Evolutionary conservation across 805 yeast species (phyloP), one percentile per base, ranked within the genome.

Genomic region (Dipodascopsis uninucleata): DNA sequence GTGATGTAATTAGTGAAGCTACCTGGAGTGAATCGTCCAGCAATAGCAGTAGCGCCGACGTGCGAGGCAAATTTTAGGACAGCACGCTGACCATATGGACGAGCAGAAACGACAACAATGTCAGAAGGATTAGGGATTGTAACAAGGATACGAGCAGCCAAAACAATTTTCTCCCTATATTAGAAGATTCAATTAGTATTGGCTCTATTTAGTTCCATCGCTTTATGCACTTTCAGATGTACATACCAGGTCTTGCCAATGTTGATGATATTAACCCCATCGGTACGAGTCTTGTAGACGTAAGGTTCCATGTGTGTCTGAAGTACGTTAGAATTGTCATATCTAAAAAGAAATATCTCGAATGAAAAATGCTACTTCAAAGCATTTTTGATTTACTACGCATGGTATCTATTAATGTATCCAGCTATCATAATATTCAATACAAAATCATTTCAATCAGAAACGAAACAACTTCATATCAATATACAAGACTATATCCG

Each of bases 21-120:
- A 86, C 99, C 99, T 77, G 99, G 99, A 67, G 98, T 93, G 85
- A 93, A 93, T 81, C 99, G 88, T 78, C 99, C 99, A 66, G 98
- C 99, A 78, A 93, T 90, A 72, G 99, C 89, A 64, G 97, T 90
- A 64, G 98, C 96, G 76, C 97, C 97, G 66, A 97, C 89, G 89
- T 93, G 97, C 66, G 96, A 86, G 71, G 99, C 97, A 71, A 84
- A 93, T 81, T 93, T 93, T 75, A 93, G 83, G 64, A 90, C 99
- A 70, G 98, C 99, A 81, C 99, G 93, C 81, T 93, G 99, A 71
- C 98, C 99, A 78, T 85, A 90, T 66, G 97, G 89, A 82, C 97
- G 90, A 66, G 97, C 86, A 61, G 97, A 89, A 69, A 94, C 87
- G 66, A 96, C 97, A 71, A 89, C 97, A 70, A 93, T 96, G 71